Evolutionary conservation across 2,329 filamentous ascomycete species (phyloP).

Genomic region (Cercospora sp.): DNA sequence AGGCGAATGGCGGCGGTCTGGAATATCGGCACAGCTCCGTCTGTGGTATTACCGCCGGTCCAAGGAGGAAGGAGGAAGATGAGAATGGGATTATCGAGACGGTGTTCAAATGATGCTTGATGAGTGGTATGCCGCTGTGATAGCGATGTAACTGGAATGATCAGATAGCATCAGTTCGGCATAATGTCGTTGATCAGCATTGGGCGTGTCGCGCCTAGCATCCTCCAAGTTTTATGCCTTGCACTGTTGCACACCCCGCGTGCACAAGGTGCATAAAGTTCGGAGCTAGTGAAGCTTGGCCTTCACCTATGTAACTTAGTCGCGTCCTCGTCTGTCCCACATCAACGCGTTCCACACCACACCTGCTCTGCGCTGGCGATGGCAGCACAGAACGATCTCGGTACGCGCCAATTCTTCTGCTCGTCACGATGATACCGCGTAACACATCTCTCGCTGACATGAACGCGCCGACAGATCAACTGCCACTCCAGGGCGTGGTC

Average conservation of each 20-base stretch:
- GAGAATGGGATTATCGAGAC: neutral
- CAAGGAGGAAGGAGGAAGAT: neutral
- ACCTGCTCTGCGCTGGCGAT: conserved; percentile 18
- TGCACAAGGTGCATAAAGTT: neutral
- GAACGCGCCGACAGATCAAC: conserved; percentile 15
- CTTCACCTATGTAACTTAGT: neutral
- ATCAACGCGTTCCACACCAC: conserved; percentile 8
- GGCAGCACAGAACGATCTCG: conserved; percentile 20
- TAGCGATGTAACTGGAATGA: neutral
- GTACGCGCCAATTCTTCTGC: conserved; percentile 14
- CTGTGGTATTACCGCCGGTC: neutral
- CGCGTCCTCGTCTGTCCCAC: conserved; percentile 3
- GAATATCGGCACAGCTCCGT: neutral
- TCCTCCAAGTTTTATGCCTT: neutral
- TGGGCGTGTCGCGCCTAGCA: neutral
- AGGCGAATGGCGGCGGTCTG: neutral
- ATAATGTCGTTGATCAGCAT: neutral
- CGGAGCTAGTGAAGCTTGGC: neutral
- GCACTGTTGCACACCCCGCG: neutral
- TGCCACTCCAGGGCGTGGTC: conserved; percentile 33
- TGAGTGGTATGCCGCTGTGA: neutral
- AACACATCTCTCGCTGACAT: conserved; percentile 10
- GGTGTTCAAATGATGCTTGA: neutral
- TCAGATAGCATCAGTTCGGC: neutral
- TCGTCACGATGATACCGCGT: neutral